Percentiles rank a stretch among this genome's conserved stretches.
Conservation (phyloP, 257 asterid genomes). For the Salvia hispanica region DNA sequence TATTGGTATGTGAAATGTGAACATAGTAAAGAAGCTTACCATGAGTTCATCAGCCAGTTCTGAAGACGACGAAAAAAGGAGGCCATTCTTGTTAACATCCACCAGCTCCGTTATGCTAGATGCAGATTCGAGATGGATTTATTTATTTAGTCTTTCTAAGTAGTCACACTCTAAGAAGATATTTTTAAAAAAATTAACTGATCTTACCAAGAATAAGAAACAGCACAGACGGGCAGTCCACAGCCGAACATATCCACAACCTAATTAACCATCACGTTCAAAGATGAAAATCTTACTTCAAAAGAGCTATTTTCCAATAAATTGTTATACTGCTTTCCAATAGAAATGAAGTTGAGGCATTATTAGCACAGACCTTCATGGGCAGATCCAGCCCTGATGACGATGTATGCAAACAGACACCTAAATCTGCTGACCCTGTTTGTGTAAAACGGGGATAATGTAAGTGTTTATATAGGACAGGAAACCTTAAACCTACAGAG, state of each 20-base stretch:
- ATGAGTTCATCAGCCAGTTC: constrained; percentile 90
- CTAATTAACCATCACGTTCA: constrained; percentile 43
- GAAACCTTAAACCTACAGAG: constrained; percentile 5
- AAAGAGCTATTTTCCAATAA: constrained; percentile 20
- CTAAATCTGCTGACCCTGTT: constrained; percentile 91
- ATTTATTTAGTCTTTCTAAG: not conserved
- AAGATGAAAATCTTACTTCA: constrained; percentile 20
- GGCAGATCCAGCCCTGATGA: constrained; percentile 97
- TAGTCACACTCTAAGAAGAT: constrained; percentile 20
- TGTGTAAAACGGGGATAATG: constrained; percentile 28
- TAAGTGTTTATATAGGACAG: constrained; percentile 8
- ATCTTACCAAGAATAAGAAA: constrained; percentile 93
- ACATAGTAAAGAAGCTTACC: constrained; percentile 53
- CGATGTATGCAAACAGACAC: constrained; percentile 94
- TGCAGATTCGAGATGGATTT: constrained; percentile 26
- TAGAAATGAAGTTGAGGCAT: constrained; percentile 21
- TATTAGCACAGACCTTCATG: constrained; percentile 69
- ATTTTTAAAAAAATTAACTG: constrained; percentile 19
- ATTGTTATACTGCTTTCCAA: not conserved
- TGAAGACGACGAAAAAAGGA: constrained; percentile 86
- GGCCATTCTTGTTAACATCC: constrained; percentile 82
- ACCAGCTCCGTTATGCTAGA: constrained; percentile 87
- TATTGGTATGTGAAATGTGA: not conserved
- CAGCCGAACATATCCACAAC: constrained; percentile 99
- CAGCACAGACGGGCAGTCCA: constrained; percentile 96